Evolutionary conservation across 73 alveolate genomes (phyloP), one percentile per base, ranked within the genome.

Genomic region (Symbiodinium natans): DNA sequence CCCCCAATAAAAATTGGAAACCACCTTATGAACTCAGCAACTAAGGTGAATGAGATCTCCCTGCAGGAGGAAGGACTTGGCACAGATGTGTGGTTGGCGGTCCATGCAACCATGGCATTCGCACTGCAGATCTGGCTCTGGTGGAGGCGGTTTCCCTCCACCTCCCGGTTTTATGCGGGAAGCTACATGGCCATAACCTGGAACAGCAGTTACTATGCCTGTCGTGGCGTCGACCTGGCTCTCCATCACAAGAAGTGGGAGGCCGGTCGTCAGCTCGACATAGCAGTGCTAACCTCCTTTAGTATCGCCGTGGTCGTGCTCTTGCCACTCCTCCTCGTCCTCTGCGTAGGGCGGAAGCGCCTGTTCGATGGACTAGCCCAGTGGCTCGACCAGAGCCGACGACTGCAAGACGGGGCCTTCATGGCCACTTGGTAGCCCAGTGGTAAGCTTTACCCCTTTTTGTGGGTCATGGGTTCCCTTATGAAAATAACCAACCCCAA

Each of bases 321-420:
- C 40, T 23, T 83, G 19, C 92, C 92, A 23, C 41, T 83, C 59
- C 27, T 38, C 25, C 15, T 41, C n/a, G 92, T 83, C 17, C 42
- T 42, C 59, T 25, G 23, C 71, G 29, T 83, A 15, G 92, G 92
- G 3, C 92, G 92, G 5, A 29, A 83, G 29, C 73, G 73, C 4
- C 92, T 83, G 17, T 83, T 83, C 71, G 13, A 83, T 27, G 73
- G 92, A 42, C 42, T 83, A 71, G 38, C 92, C 21, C 59, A 83
- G 21, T 40, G 74, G 71, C 73, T 83, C 4, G 92, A 83, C 13
- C 73, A 83, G 4, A 42, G 92, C 2, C 38, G 92, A 17, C 38
- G 73, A 38, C 92, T 83, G 40, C 92, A 83, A 83, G 92, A 83
- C 27, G 92, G 92, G 4, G 92, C 92, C 41, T 83, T 83, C 52